Evolutionary conservation across 331 rosid genomes (phyloP).

Genomic region (Telfairia occidentalis): DNA sequence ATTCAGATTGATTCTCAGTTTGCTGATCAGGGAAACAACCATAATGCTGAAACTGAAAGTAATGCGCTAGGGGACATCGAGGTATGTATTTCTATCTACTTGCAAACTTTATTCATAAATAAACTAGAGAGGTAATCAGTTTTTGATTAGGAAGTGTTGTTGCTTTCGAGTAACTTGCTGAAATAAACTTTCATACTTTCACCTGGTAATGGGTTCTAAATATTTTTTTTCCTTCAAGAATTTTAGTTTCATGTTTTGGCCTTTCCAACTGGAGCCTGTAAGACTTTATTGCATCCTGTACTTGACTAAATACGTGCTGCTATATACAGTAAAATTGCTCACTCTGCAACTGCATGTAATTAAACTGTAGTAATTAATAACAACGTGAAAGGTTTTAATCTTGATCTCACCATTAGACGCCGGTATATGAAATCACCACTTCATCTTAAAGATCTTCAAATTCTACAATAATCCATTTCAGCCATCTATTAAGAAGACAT

Average conservation of each 20-base stretch:
- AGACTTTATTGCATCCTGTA: background rate
- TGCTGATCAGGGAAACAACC: constrained; percentile 30
- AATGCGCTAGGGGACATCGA: constrained; percentile 32
- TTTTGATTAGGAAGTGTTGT: background rate
- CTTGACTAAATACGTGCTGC: background rate
- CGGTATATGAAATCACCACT: background rate
- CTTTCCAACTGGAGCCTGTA: background rate
- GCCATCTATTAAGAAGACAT: background rate
- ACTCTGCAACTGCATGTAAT: background rate
- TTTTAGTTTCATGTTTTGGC: background rate
- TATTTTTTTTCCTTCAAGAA: background rate
- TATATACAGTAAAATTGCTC: background rate
- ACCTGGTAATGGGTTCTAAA: background rate
- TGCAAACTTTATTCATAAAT: background rate
- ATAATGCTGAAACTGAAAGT: constrained; percentile 44
- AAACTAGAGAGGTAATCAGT: background rate
- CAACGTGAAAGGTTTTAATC: background rate
- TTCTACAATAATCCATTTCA: background rate
- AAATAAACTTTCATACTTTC: background rate
- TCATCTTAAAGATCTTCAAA: background rate
- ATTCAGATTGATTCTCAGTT: constrained; percentile 24
- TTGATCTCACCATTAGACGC: background rate
- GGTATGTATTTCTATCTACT: constrained; percentile 30
- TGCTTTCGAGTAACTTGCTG: background rate
- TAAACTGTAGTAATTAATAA: background rate